Percentiles rank a stretch among this genome's conserved stretches.
phyloP scores from a whole-genome alignment of 1,139 yeast species.

The Kodamaea plutei region DNA sequence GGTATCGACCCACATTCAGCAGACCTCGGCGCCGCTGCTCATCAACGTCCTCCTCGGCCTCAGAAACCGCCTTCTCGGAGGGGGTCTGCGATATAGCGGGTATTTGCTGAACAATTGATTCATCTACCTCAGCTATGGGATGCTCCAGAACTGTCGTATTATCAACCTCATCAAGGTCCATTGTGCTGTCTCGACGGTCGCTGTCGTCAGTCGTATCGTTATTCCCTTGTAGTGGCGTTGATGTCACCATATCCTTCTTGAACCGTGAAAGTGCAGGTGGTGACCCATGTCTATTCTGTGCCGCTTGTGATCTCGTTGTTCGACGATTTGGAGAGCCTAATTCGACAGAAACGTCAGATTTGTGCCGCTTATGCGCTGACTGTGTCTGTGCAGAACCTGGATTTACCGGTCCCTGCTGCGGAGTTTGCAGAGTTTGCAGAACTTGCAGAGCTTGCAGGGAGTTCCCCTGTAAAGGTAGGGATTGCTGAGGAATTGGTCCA shows the following conservation, averaged over 20 bases:
- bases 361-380: slow-evolving; percentile 19
- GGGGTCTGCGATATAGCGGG: slow-evolving; percentile 6
- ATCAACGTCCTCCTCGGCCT: slow-evolving; percentile 7
- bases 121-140: slow-evolving; percentile 8
- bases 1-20: slow-evolving; percentile 17
- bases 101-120: slow-evolving; percentile 2
- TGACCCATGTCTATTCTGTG: slow-evolving; percentile 1
- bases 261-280: slow-evolving; percentile 2
- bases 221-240: slow-evolving; percentile 8
- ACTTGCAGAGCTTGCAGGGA: slow-evolving; percentile 5
- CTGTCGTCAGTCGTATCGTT: slow-evolving; percentile 13
- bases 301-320: slow-evolving; percentile 1
- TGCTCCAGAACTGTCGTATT: slow-evolving; percentile 10
- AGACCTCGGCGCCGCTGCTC: no score
- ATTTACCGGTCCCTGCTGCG: slow-evolving; percentile 3
- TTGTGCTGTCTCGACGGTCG: slow-evolving; percentile 8
- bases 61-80: slow-evolving; percentile 8
- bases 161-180: slow-evolving; percentile 13
- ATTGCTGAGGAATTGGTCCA: no score
- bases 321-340: slow-evolving; percentile 9
- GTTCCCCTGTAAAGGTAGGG: no score
- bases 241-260: slow-evolving; percentile 6
- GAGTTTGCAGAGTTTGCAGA: slow-evolving; percentile 7
- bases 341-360: slow-evolving; percentile 16
- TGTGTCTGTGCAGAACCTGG: neutral